phyloP scores from a whole-genome alignment of 345 rosid species.

The Heritiera fomes region DNA sequence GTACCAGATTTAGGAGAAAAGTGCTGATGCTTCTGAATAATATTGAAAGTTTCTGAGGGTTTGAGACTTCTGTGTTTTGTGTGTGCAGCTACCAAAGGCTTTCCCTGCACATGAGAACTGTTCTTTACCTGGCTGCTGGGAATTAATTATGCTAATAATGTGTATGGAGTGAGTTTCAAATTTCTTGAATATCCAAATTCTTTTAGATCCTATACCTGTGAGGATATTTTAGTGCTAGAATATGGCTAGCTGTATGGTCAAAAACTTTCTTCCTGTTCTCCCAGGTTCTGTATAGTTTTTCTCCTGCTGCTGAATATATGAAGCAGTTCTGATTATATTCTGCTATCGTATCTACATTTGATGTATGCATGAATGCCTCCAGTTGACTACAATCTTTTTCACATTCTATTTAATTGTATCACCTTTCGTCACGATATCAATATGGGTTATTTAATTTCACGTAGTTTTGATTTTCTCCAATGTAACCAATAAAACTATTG shows the following conservation, averaged over 20 bases:
- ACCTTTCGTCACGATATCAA: background rate
- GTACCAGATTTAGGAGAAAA: background rate
- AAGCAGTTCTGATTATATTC: background rate
- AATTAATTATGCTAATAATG: conserved; percentile 3
- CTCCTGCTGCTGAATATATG: background rate
- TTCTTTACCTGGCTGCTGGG: conserved; percentile 3
- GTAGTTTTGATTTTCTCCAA: background rate
- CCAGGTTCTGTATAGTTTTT: background rate
- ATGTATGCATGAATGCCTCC: background rate
- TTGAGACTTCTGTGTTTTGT: background rate
- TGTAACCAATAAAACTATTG: background rate
- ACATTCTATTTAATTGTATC: background rate
- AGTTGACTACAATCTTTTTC: background rate
- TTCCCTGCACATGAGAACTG: background rate
- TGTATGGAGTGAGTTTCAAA: background rate
- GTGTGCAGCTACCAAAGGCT: background rate
- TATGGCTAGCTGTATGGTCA: background rate
- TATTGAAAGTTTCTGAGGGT: background rate
- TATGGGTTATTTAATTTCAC: background rate
- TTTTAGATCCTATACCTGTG: background rate
- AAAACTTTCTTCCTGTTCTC: background rate
- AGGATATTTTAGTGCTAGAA: background rate
- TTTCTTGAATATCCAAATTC: background rate
- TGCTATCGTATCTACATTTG: background rate
- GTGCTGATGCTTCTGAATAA: background rate